Evolutionary conservation across 2,329 filamentous ascomycete genomes (phyloP).

Genomic region (Aspergillus sp.): DNA sequence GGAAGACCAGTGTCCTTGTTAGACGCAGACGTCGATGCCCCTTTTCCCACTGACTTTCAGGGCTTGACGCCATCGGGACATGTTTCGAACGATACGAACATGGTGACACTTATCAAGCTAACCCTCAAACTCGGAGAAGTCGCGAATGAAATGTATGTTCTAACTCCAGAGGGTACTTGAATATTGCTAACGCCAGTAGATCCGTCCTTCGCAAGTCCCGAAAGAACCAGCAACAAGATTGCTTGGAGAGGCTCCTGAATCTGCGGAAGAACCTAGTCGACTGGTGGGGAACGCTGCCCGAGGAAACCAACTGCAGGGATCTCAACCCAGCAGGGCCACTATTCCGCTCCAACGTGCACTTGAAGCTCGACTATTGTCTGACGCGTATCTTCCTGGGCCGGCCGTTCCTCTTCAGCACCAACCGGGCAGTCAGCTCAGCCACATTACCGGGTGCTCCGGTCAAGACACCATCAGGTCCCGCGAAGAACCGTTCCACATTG

Average conservation of each 20-base stretch:
- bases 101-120: conserved; percentile 51
- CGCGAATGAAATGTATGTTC: conserved; percentile 43
- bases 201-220: conserved; percentile 42
- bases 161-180: too few relatives aligned
- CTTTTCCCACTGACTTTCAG: conserved; percentile 52
- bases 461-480: conserved; percentile 34
- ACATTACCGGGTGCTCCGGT: conserved; percentile 21
- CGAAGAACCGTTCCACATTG: conserved; percentile 42
- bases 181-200: conserved; percentile 30
- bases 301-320: conserved; percentile 43
- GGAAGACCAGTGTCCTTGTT: conserved; percentile 58
- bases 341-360: conserved; percentile 53
- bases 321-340: conserved; percentile 44
- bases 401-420: conserved; percentile 53
- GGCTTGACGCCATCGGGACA: conserved; percentile 46
- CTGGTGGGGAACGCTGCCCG: conserved; percentile 46
- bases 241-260: conserved; percentile 42
- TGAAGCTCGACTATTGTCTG: conserved; percentile 56
- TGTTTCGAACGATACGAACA: conserved; percentile 49
- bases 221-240: conserved; percentile 43
- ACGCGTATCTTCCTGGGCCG: conserved; percentile 57
- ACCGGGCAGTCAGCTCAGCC: conserved; percentile 31
- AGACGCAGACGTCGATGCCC: conserved; percentile 56
- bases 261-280: conserved; percentile 43
- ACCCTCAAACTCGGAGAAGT: conserved; percentile 44